phyloP scores from a whole-genome alignment of 495 filamentous ascomycete species.

The Penicillium steckii region DNA sequence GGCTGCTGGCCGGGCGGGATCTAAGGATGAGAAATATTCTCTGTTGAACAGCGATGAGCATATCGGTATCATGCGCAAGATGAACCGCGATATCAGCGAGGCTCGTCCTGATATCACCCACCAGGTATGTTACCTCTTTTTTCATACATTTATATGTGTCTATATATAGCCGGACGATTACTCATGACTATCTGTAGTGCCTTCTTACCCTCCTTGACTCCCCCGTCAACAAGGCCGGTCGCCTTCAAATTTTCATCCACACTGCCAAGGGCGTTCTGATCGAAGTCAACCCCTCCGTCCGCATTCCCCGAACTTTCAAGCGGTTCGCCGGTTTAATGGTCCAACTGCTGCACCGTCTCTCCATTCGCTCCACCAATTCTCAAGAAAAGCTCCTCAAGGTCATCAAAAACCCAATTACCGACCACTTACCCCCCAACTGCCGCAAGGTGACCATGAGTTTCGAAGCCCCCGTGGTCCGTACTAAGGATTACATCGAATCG shows the following conservation, averaged over 20 bases:
- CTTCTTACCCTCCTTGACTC: slow-evolving; percentile 96
- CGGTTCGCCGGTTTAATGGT: slow-evolving; percentile 98
- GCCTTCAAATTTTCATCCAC: slow-evolving; percentile 96
- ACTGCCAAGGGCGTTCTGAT: slow-evolving; percentile 96
- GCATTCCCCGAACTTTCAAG: slow-evolving; percentile 97
- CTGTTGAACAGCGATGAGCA: slow-evolving; percentile 98
- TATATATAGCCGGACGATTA: not conserved
- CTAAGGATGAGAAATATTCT: slow-evolving; percentile 88
- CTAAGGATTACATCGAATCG: slow-evolving; percentile 80
- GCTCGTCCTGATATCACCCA: slow-evolving; percentile 97
- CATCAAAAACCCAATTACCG: slow-evolving; percentile 95
- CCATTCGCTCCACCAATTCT: slow-evolving; percentile 91
- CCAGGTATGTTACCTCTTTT: slow-evolving; percentile 63
- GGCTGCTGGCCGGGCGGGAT: slow-evolving; percentile 67
- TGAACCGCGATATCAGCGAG: slow-evolving; percentile 98
- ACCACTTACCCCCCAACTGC: slow-evolving; percentile 95
- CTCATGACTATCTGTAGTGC: slow-evolving; percentile 57
- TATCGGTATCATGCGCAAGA: slow-evolving; percentile 98
- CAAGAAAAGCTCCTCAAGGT: slow-evolving; percentile 97
- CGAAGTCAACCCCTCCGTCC: slow-evolving; percentile 93
- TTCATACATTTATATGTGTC: not conserved
- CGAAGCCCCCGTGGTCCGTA: slow-evolving; percentile 82
- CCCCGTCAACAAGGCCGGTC: slow-evolving; percentile 96
- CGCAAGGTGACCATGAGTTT: slow-evolving; percentile 95
- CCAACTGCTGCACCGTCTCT: slow-evolving; percentile 93